Evolutionary conservation across 192 early-diverging fungal genomes (phyloP).

Genomic region (Mortierella antarctica): DNA sequence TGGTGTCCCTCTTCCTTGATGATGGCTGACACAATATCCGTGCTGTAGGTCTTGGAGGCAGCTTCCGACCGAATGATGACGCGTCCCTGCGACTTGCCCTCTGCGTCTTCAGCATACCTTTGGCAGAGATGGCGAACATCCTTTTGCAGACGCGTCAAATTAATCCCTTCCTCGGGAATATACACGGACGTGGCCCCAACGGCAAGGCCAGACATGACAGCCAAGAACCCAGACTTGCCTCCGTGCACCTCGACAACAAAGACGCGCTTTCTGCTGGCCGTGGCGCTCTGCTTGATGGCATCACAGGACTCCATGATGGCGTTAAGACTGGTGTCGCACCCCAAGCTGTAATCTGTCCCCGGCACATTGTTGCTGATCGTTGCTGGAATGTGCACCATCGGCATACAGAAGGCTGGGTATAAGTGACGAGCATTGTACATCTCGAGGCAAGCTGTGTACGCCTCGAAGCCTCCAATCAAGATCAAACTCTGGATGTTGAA

Average conservation of each 20-base stretch:
- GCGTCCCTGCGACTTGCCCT: slow-evolving; percentile 81
- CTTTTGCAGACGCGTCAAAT: slow-evolving; percentile 79
- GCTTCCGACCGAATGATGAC: slow-evolving; percentile 84
- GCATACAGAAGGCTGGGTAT: slow-evolving; percentile 95
- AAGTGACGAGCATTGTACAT: slow-evolving; percentile 75
- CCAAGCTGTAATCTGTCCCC: slow-evolving; percentile 94
- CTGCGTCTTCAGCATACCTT: slow-evolving; percentile 83
- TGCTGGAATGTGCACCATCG: slow-evolving; percentile 92
- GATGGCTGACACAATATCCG: slow-evolving; percentile 87
- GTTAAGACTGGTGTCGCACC: slow-evolving; percentile 95
- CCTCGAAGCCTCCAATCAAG: slow-evolving; percentile 98
- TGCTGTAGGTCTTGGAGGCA: slow-evolving; percentile 87
- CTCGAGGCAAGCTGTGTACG: slow-evolving; percentile 80
- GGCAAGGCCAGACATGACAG: slow-evolving; percentile 85
- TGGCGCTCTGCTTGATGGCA: slow-evolving; percentile 92
- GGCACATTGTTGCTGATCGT: slow-evolving; percentile 99
- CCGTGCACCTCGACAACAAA: slow-evolving; percentile 99
- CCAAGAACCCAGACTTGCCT: slow-evolving; percentile 93
- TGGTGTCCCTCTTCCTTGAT: slow-evolving; percentile 88
- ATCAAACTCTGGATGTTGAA: slow-evolving; percentile 90
- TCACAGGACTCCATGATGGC: slow-evolving; percentile 92
- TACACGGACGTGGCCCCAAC: slow-evolving; percentile 92
- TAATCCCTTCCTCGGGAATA: slow-evolving; percentile 93
- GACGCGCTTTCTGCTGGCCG: slow-evolving; percentile 88
- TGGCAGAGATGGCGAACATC: slow-evolving; percentile 85